phyloP scores from a whole-genome alignment of 495 filamentous ascomycete species.

The Apiosordaria backusii region DNA sequence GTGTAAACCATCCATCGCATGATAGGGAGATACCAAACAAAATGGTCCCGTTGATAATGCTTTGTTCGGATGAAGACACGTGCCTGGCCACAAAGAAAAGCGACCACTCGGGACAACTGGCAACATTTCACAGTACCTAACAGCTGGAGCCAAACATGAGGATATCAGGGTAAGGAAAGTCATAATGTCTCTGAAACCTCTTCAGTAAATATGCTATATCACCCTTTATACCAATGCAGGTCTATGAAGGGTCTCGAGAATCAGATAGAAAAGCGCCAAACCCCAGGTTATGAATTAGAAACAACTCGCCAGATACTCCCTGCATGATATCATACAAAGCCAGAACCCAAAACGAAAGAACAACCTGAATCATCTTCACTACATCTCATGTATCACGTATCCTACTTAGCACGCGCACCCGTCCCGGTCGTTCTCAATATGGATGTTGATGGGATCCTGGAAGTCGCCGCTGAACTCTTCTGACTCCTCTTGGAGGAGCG shows the following conservation, averaged over 20 bases:
- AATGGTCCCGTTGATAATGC: too few relatives aligned
- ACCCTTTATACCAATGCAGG: slow-evolving; percentile 19
- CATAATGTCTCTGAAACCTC: too few relatives aligned
- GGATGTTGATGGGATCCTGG: slow-evolving; percentile 95
- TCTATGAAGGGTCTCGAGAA: slow-evolving; percentile 14
- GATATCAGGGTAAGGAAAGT: not conserved
- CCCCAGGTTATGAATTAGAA: slow-evolving; percentile 12
- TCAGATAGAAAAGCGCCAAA: slow-evolving; percentile 11
- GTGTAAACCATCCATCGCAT: not conserved
- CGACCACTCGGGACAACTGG: too few relatives aligned
- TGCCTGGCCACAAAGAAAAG: too few relatives aligned
- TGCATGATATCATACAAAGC: slow-evolving; percentile 34
- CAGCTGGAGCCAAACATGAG: not conserved
- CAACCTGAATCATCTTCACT: not conserved
- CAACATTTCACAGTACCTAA: not conserved
- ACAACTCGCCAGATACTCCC: slow-evolving; percentile 22
- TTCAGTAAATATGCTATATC: slow-evolving; percentile 10
- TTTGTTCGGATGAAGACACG: too few relatives aligned
- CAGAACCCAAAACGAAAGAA: slow-evolving; percentile 11
- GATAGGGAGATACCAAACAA: too few relatives aligned
- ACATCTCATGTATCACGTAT: slow-evolving; percentile 7
- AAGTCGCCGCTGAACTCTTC: slow-evolving; percentile 91
- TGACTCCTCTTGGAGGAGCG: slow-evolving; percentile 91
- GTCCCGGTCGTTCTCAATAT: slow-evolving; percentile 84
- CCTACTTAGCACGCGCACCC: slow-evolving; percentile 76